phyloP scores from a whole-genome alignment of 2,329 filamentous ascomycete species.

The Colletotrichum phormii region DNA sequence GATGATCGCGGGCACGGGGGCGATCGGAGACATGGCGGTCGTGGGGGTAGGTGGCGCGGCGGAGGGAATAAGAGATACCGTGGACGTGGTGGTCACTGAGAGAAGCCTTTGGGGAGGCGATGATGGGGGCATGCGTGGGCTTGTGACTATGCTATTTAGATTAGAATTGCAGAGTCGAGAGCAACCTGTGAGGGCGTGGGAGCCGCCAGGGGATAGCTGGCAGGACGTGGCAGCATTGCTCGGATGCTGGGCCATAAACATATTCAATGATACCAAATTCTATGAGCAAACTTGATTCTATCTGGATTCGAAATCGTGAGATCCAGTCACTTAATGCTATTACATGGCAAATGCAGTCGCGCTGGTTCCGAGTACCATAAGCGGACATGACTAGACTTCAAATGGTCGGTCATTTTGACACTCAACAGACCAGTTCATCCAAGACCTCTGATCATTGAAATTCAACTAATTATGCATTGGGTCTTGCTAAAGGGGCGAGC shows the following conservation, averaged over 20 bases:
- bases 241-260: not conserved
- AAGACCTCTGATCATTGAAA: no score
- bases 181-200: no score
- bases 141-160: not conserved
- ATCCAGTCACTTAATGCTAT: not conserved
- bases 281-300: not conserved
- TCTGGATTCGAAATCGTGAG: not conserved
- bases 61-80: slow-evolving; percentile 48
- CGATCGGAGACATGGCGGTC: slow-evolving; percentile 40
- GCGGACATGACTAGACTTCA: no score
- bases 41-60: slow-evolving; percentile 49
- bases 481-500: no score
- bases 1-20: slow-evolving; percentile 50
- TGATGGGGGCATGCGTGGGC: no score
- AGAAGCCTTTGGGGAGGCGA: not conserved
- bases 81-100: slow-evolving; percentile 39
- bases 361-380: no score
- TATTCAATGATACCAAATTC: slow-evolving; percentile 14
- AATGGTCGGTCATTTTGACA: no score
- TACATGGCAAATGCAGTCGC: no score
- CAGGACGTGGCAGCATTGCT: no score
- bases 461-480: no score
- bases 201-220: not conserved
- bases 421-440: no score
- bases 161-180: no score